A percentile compares a stretch with the other conserved stretches of the same genome.
These are phyloP conservation scores for Huntiella savannae DNA, from an alignment of 2,329 filamentous ascomycete genomes.

Conservation along the genomic window DNA sequence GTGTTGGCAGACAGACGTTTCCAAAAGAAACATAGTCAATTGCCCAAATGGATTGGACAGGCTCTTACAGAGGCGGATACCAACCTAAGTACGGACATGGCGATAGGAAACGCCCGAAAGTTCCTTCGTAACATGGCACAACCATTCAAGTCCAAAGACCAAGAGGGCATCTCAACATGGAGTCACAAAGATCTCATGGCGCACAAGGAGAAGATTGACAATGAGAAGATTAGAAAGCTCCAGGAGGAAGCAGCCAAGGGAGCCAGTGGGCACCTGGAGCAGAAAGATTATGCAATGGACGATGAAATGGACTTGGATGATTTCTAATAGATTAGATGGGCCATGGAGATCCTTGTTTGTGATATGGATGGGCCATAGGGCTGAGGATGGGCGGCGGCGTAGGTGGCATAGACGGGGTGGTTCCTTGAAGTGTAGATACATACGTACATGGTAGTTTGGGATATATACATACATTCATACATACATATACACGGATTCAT, in stretches of 20 bases:
- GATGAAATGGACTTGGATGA: conserved; percentile 29
- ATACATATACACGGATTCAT: background rate
- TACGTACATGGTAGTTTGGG: background rate
- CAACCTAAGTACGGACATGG: conserved; percentile 90
- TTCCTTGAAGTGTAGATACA: background rate
- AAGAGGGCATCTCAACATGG: conserved; percentile 90
- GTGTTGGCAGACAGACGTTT: conserved; percentile 88
- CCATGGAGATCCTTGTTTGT: background rate
- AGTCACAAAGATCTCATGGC: conserved; percentile 56
- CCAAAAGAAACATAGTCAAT: conserved; percentile 71
- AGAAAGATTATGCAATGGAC: conserved; percentile 31
- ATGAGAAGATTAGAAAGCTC: conserved; percentile 46
- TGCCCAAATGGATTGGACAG: conserved; percentile 94
- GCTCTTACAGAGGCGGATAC: conserved; percentile 68
- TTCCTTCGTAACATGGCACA: conserved; percentile 87
- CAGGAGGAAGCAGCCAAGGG: conserved; percentile 24
- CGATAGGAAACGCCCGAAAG: conserved; percentile 68
- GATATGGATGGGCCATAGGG: background rate
- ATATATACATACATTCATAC: background rate
- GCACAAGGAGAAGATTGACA: conserved; percentile 58
- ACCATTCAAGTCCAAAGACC: conserved; percentile 63
- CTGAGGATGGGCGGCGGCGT: background rate
- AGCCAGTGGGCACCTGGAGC: conserved; percentile 12
- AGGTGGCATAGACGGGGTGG: background rate
- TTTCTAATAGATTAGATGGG: conserved; percentile 11